These are phyloP conservation scores for Odontarrhena argentea DNA, from an alignment of 345 rosid species.

Conservation along the genomic window DNA sequence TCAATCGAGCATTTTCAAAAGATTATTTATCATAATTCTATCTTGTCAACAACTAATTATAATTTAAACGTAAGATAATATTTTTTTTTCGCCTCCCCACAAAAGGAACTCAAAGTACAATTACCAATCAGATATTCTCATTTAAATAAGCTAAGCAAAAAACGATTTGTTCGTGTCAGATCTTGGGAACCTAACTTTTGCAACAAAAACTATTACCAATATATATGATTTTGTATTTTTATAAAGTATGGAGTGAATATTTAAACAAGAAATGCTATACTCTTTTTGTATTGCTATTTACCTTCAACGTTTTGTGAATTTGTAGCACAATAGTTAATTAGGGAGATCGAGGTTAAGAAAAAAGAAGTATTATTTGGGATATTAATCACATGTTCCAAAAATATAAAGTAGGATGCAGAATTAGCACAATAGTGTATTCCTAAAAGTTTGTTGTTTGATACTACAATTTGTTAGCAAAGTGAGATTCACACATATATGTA, in stretches of 20 bases:
- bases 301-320: not conserved
- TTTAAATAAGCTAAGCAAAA: conserved; percentile 29
- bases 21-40: not conserved
- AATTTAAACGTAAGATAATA: conserved; percentile 21
- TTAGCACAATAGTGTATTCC: conserved; percentile 3
- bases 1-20: conserved; percentile 18
- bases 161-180: conserved; percentile 24
- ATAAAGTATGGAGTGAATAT: not conserved
- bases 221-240: conserved; percentile 7
- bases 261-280: not conserved
- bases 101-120: conserved; percentile 39
- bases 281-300: conserved; percentile 10
- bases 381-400: not conserved
- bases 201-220: not conserved
- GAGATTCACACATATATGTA: not conserved
- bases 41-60: conserved; percentile 17
- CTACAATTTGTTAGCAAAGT: conserved; percentile 6
- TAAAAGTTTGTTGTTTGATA: not conserved
- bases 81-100: conserved; percentile 22
- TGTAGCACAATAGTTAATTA: not conserved
- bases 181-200: conserved; percentile 19
- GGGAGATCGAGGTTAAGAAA: not conserved
- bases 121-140: conserved; percentile 19
- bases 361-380: too few species aligned
- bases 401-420: not conserved